Conservation (phyloP, 345 rosid genomes). For the Anacardium occidentale region DNA sequence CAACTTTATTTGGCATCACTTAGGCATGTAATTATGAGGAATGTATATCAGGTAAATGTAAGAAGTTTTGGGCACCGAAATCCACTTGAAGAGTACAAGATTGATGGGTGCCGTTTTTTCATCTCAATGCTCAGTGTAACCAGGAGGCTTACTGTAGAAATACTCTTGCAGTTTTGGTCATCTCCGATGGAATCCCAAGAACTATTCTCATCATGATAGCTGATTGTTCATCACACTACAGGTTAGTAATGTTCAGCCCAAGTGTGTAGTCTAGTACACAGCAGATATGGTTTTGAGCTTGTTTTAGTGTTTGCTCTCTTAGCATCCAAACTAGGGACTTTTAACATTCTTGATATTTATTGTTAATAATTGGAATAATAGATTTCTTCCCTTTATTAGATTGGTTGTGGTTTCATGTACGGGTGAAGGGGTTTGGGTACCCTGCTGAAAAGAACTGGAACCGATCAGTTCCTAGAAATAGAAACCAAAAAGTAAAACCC, state of each 20-base stretch:
- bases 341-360: background rate
- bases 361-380: background rate
- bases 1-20: constrained; percentile 1
- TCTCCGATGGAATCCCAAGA: constrained; percentile 72
- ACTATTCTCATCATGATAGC: constrained; percentile 35
- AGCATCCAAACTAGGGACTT: background rate
- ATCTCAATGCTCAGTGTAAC: constrained; percentile 96
- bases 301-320: background rate
- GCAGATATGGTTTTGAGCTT: background rate
- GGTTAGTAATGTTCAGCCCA: background rate
- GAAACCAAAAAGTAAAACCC: too few relatives aligned
- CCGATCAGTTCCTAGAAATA: too few relatives aligned
- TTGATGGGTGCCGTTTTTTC: constrained; percentile 92
- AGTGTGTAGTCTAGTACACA: too few relatives aligned
- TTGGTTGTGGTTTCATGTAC: background rate
- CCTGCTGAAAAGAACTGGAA: too few relatives aligned
- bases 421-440: too few relatives aligned
- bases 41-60: constrained; percentile 65
- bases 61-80: constrained; percentile 95
- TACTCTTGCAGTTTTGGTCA: constrained; percentile 83
- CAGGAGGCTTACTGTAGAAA: constrained; percentile 75
- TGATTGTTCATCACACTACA: background rate
- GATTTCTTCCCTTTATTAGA: background rate
- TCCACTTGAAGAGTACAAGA: constrained; percentile 98
- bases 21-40: constrained; percentile 22